Base-by-base conservation (phyloP, 2,329 filamentous ascomycete species). In the Penicillium paneum region DNA sequence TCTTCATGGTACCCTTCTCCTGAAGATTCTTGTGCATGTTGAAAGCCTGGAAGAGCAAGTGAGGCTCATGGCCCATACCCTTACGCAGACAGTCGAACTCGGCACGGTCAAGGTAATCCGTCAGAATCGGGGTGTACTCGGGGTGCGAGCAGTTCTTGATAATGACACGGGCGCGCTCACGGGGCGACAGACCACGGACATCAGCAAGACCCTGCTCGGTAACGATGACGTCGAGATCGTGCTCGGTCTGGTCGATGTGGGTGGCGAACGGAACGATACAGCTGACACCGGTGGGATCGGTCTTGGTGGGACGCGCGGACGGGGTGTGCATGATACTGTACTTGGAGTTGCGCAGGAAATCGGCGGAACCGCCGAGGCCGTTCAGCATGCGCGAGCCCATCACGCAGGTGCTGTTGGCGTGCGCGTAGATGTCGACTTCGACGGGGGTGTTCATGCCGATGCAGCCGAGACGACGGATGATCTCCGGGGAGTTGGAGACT, bases 371-470 rank as follows among this genome's bases (percentile, higher is more conserved):
- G 46, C 90, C 90, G 7, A 94, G 84, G 11, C 90, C 90, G 78
- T 93, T 93, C 57, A 94, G 81, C 89, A 93, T 94, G 54, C 91
- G 86, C 58, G 83, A 87, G 60, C 91, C 91, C 85, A 94, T 91
- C 21, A 96, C 91, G 69, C 89, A 92, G 51, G 91, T 96, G 58
- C 83, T 87, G 83, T 96, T 96, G 65, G 91, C 91, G 76, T 96
- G 91, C 2, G 91, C 91, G 76, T 96, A 96, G 67, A 96, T 95
- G 76, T 96, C 91, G 15, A 96, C 91, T 76, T 96, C 91, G 43
- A 96, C 90, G 21, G 91, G 91, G 0, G 91, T 96, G 81, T 96
- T 96, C 91, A 96, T 96, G 71, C 90, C 91, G 65, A 96, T 96
- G 62, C 91, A 86, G 57, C 91, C 91, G 1, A 96, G 80, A 26